Base-by-base conservation (phyloP, 2,329 filamentous ascomycete genomes). In the Xylaria sp. region DNA sequence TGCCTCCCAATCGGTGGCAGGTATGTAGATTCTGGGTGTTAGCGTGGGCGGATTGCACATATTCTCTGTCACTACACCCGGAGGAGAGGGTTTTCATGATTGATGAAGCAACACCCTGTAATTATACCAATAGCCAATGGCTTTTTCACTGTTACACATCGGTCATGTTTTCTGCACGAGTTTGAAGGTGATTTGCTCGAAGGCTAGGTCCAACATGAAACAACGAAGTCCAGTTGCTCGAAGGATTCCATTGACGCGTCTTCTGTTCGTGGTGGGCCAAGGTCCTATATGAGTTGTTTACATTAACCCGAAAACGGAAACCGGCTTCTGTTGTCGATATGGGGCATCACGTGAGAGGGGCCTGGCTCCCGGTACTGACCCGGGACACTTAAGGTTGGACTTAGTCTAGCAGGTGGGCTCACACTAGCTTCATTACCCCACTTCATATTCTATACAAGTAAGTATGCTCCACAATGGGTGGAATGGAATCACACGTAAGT, bases 31-130 rank as follows among this genome's bases (percentile, higher is more conserved):
- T 48, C 31, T 37, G 21, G 55, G 47, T 41, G 40, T 58, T 38
- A 29, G 41, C 40, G 27, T 60, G 63, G 54, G 46, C 44, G 63
- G 57, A 53, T 60, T 70, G 70, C 67, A 72, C 67, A 70, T 72
- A 70, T 68, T 64, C 48, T 56, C 61, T 29, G 65, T 66, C 60
- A 65, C 37, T 60, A 62, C 60, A 66, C 40, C 11, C 41, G 48
- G 53, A 19, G 29, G 46, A 33, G 47, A 60, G 49, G 60, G 62
- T 46, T 67, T 63, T 74, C 71, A 74, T 66, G 72, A 74, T 67
- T 68, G 70, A 68, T 71, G 69, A 72, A 73, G 70, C 58, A 68
- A 70, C 68, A 72, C 67, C 68, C 69, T 75, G 73, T 76, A 76
- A 75, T 75, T 74, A 75, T 76, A 75, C 71, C 72, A 67, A 58